Percentiles rank a stretch among this genome's conserved stretches.
Conservation (phyloP, 768 basidiomycete genomes). For the Russula emetica region DNA sequence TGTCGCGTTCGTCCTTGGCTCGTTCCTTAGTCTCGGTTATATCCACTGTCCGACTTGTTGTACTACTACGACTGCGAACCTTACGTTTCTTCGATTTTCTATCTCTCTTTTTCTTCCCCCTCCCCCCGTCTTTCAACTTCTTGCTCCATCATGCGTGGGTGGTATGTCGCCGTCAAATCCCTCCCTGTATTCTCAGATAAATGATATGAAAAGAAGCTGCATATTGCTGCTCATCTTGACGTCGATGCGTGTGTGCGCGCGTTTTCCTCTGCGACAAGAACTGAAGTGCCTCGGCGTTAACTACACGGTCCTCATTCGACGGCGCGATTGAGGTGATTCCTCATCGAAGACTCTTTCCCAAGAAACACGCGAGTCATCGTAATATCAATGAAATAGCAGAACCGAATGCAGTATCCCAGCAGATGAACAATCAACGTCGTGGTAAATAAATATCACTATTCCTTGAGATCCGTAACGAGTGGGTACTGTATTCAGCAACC, state of each 20-base stretch:
- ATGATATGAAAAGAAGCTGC: background rate
- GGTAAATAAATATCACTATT: background rate
- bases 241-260: background rate
- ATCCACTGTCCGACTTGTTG: constrained; percentile 42
- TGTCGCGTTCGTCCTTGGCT: constrained; percentile 41
- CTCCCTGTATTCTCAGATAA: constrained; percentile 17
- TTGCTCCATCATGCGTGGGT: constrained; percentile 27
- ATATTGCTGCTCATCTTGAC: background rate
- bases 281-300: no score
- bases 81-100: constrained; percentile 14
- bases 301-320: no score
- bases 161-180: constrained; percentile 16
- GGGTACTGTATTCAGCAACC: no score
- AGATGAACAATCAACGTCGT: background rate
- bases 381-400: background rate
- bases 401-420: no score
- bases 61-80: constrained; percentile 37
- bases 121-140: constrained; percentile 15
- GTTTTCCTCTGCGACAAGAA: no score
- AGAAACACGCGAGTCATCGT: background rate
- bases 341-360: background rate
- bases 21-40: constrained; percentile 39
- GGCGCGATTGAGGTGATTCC: no score
- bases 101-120: background rate
- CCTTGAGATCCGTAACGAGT: background rate